Conservation (phyloP, 345 rosid genomes). For the Nasturtium officinale region DNA sequence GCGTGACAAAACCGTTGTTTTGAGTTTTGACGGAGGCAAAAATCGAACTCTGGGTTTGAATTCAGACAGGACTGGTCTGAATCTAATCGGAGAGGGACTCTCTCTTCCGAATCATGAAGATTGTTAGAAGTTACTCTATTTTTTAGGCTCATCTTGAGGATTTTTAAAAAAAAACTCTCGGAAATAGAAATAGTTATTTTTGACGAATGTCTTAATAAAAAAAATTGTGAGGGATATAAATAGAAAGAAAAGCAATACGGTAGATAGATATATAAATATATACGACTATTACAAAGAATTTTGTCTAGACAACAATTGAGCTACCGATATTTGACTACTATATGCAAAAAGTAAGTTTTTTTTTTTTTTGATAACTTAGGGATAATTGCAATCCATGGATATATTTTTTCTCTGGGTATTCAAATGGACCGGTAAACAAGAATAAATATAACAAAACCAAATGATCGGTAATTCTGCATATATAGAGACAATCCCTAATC, state of each 20-base stretch:
- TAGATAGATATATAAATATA: background rate
- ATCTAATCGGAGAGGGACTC: slow-evolving; percentile 42
- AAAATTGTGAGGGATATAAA: slow-evolving; percentile 10
- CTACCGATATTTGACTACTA: slow-evolving; percentile 15
- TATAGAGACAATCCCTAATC: no score
- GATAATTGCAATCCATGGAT: no score
- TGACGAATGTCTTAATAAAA: slow-evolving; percentile 16
- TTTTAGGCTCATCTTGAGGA: slow-evolving; percentile 30
- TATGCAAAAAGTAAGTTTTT: background rate
- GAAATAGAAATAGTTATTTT: background rate
- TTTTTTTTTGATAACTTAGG: no score
- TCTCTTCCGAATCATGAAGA: slow-evolving; percentile 30
- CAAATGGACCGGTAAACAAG: no score
- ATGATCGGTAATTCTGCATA: no score
- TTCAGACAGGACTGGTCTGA: slow-evolving; percentile 27
- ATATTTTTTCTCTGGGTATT: no score
- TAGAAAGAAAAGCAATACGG: slow-evolving; percentile 13
- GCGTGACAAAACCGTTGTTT: slow-evolving; percentile 44
- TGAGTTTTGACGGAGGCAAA: slow-evolving; percentile 41
- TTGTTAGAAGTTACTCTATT: slow-evolving; percentile 32
- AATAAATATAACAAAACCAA: no score
- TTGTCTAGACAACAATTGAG: slow-evolving; percentile 26
- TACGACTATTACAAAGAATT: slow-evolving; percentile 2
- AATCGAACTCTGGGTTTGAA: slow-evolving; percentile 40
- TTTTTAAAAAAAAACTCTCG: background rate